A percentile compares a stretch with the other conserved stretches of the same genome.
Evolutionary conservation across 345 rosid species (phyloP).

Genomic region (Populus davidiana): DNA sequence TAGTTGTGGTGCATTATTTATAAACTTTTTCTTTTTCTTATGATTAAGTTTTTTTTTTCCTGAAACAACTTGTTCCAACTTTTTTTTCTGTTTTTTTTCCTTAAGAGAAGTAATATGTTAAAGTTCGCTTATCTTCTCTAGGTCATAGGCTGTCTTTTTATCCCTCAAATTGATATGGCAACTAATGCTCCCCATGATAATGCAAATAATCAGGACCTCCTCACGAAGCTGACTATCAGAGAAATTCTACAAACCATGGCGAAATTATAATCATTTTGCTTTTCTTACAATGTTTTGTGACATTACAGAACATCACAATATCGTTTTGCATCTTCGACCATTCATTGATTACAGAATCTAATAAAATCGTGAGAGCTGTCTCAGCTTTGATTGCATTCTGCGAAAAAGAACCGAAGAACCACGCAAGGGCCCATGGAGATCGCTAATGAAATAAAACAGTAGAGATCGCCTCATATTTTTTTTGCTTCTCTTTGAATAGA

Average conservation of each 20-base stretch:
- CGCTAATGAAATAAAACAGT: not conserved
- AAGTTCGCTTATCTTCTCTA: too few relatives aligned
- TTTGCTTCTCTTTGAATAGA: too few relatives aligned
- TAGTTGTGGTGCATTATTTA: too few relatives aligned
- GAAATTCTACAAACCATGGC: not conserved
- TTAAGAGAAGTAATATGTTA: too few relatives aligned
- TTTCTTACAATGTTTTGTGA: not conserved
- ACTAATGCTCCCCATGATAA: not conserved
- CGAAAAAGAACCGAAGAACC: too few relatives aligned
- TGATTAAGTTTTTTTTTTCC: too few relatives aligned
- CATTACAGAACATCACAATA: not conserved
- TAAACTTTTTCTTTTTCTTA: too few relatives aligned
- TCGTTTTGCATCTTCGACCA: not conserved
- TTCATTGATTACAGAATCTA: not conserved
- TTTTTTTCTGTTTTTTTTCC: too few relatives aligned
- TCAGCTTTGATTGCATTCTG: not conserved
- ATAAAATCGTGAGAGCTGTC: not conserved
- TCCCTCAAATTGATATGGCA: not conserved
- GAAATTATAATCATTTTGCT: not conserved
- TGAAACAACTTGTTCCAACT: too few relatives aligned
- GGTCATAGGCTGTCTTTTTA: too few relatives aligned
- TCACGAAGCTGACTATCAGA: not conserved
- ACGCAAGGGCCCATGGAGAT: not conserved
- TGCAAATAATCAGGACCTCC: not conserved
- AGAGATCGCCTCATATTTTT: not conserved